A percentile compares a stretch with the other conserved stretches of the same genome.
These are phyloP conservation scores for Noccaea caerulescens DNA, from an alignment of 345 rosid species.

Conservation along the genomic window DNA sequence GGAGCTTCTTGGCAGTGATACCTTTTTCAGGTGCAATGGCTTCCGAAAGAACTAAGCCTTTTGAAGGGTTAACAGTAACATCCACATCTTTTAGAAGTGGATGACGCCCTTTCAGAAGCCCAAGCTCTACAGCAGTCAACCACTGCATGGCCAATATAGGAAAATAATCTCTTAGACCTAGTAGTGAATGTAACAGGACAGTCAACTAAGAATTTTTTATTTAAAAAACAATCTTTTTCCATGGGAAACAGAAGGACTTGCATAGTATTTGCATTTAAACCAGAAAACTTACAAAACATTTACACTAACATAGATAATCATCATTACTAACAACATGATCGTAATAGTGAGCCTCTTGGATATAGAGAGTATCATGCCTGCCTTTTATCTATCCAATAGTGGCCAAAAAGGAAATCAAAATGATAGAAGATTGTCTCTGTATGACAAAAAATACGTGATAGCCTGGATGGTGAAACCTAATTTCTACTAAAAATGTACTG, in stretches of 20 bases:
- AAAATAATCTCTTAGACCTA: slow-evolving; percentile 34
- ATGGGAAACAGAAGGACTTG: slow-evolving; percentile 17
- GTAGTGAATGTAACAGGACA: slow-evolving; percentile 5
- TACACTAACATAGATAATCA: slow-evolving; percentile 9
- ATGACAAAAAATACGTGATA: not conserved
- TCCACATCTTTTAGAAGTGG: slow-evolving; percentile 90
- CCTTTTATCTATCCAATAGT: not conserved
- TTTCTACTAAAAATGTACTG: slow-evolving; percentile 3
- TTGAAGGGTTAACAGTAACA: slow-evolving; percentile 67
- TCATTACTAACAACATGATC: slow-evolving; percentile 19
- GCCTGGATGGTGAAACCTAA: slow-evolving; percentile 18
- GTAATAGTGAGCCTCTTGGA: slow-evolving; percentile 12
- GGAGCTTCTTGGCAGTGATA: slow-evolving; percentile 47
- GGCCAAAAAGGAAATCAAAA: slow-evolving; percentile 8
- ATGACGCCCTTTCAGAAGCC: slow-evolving; percentile 95
- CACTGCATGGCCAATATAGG: slow-evolving; percentile 58
- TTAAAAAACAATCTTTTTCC: not conserved
- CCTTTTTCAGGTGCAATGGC: slow-evolving; percentile 48
- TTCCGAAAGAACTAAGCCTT: slow-evolving; percentile 60
- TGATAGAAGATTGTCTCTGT: not conserved
- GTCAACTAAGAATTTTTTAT: not conserved
- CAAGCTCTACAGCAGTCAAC: slow-evolving; percentile 93
- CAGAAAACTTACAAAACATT: not conserved
- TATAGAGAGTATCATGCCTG: slow-evolving; percentile 23
- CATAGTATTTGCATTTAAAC: slow-evolving; percentile 10